Evolutionary conservation across 2,329 filamentous ascomycete genomes (phyloP).

Genomic region (Aspergillus ruber): DNA sequence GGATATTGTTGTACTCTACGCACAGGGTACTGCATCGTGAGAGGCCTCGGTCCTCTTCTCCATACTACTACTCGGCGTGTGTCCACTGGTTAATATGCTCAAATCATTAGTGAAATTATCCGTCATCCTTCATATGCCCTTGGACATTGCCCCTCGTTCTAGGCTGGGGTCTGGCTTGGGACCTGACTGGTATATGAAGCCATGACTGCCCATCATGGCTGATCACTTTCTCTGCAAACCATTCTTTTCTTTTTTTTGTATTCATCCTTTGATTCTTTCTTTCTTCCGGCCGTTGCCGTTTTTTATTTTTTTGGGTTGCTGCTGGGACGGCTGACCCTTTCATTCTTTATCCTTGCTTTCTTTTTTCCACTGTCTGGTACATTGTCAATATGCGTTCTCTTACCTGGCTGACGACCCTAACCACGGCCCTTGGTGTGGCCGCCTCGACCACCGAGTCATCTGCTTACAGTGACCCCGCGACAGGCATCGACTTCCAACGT

Average conservation of each 20-base stretch:
- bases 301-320: slow-evolving; percentile 11
- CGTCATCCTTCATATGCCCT: slow-evolving; percentile 3
- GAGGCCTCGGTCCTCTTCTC: no score
- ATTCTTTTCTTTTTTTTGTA: not conserved
- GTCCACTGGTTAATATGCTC: slow-evolving; percentile 10
- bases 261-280: slow-evolving; percentile 1
- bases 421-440: slow-evolving; percentile 7
- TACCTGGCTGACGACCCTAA: slow-evolving; percentile 8
- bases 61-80: not conserved
- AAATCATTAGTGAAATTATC: slow-evolving; percentile 8
- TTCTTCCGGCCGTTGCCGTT: slow-evolving; percentile 2
- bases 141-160: not conserved
- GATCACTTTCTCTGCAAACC: not conserved
- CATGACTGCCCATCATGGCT: not conserved
- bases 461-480: slow-evolving; percentile 10
- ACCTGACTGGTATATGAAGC: not conserved
- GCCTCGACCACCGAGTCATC: slow-evolving; percentile 9
- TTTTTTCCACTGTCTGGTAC: slow-evolving; percentile 4
- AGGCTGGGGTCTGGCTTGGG: not conserved
- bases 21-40: no score
- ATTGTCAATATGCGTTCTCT: slow-evolving; percentile 8
- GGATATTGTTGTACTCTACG: no score
- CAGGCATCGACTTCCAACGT: slow-evolving; percentile 13
- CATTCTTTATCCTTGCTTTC: slow-evolving; percentile 4
- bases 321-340: slow-evolving; percentile 9